These are phyloP conservation scores for Hypoxylon sp. DNA, from an alignment of 2,329 filamentous ascomycete species.

Conservation along the genomic window DNA sequence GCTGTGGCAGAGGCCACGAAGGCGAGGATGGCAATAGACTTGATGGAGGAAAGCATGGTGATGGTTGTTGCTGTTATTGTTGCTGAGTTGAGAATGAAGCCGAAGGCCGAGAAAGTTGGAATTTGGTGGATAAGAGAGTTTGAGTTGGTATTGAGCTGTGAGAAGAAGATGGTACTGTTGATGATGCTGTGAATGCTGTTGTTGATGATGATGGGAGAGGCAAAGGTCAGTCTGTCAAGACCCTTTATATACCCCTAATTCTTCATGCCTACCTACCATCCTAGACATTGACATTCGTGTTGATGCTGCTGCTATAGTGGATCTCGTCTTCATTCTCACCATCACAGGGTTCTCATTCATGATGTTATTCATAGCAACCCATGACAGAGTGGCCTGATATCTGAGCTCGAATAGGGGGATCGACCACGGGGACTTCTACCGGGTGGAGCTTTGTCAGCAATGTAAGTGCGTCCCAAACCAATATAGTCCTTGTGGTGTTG, in stretches of 20 bases:
- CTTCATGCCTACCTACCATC: not conserved
- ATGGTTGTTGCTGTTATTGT: not conserved
- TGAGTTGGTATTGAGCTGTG: not conserved
- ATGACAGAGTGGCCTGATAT: not conserved
- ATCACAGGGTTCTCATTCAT: not conserved
- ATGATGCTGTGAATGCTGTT: not conserved
- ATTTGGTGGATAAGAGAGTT: not conserved
- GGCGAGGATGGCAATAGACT: not conserved
- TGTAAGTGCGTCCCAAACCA: not conserved
- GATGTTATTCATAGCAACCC: not conserved
- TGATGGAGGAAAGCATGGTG: not conserved
- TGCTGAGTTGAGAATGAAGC: not conserved
- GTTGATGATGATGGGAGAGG: not conserved
- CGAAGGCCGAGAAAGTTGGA: not conserved
- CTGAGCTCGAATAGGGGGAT: not conserved
- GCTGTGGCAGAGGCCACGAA: not conserved
- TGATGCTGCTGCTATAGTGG: not conserved
- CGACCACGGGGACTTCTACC: not conserved
- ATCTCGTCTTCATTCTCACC: not conserved
- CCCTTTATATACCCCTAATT: not conserved
- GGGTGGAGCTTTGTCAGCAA: not conserved
- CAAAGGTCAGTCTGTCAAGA: not conserved
- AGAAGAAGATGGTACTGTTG: slow-evolving; percentile 1
- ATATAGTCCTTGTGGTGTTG: not conserved
- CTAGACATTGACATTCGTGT: not conserved